Percentiles rank a stretch among this genome's conserved stretches.
Evolutionary conservation across 75 land plant genomes (phyloP).

Genomic region (Gnetum montanum): DNA sequence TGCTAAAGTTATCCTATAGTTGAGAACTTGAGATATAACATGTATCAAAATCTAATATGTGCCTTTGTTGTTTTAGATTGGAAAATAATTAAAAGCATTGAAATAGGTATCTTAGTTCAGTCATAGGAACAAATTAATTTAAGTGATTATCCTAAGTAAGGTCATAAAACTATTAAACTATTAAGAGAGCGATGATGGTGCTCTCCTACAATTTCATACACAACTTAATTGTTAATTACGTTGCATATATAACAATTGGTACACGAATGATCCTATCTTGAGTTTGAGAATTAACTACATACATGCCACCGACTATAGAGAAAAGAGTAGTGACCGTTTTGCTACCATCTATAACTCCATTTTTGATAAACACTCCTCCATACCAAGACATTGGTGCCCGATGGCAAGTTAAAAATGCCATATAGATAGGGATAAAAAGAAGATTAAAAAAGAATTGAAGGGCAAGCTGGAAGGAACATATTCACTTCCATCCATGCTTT

Average conservation of each 20-base stretch:
- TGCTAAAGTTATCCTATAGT: no score
- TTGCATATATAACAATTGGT: not conserved
- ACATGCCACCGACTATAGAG: constrained; percentile 92
- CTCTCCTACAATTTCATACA: constrained; percentile 48
- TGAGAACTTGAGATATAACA: no score
- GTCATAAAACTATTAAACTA: constrained; percentile 90
- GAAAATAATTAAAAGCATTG: no score
- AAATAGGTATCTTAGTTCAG: no score
- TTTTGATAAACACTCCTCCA: constrained; percentile 75
- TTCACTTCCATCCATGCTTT: no score
- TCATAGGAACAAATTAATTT: no score
- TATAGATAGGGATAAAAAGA: no score
- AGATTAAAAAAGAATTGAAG: no score
- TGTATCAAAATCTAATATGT: not conserved
- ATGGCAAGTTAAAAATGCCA: constrained; percentile 88
- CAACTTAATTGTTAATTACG: not conserved
- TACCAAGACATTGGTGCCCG: constrained; percentile 95
- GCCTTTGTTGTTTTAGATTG: no score
- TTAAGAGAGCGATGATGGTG: constrained; percentile 84
- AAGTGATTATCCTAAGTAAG: constrained; percentile 81
- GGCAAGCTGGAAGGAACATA: no score
- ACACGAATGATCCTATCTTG: not conserved
- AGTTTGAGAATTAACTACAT: no score
- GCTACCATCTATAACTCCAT: constrained; percentile 70
- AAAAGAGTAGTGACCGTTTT: constrained; percentile 81